A percentile compares a stretch with the other conserved stretches of the same genome.
phyloP scores from a whole-genome alignment of 1,139 yeast species.

The Casaregolazyma suthepensis region DNA sequence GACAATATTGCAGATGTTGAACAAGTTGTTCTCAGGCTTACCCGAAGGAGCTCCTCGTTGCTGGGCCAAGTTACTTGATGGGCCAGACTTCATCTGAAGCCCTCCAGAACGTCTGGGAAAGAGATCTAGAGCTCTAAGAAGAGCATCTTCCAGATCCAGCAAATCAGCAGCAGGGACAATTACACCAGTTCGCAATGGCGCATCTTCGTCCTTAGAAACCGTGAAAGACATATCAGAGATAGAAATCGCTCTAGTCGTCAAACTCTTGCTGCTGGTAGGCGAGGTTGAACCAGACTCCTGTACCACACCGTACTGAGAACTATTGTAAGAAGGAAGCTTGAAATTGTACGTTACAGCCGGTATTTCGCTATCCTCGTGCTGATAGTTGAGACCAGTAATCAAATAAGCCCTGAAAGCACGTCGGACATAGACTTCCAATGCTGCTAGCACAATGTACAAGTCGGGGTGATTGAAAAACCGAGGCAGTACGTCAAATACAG shows the following conservation, averaged over 20 bases:
- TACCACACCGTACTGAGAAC: slow-evolving; percentile 46
- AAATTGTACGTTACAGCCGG: slow-evolving; percentile 87
- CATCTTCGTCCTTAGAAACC: slow-evolving; percentile 56
- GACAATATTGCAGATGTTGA: slow-evolving; percentile 77
- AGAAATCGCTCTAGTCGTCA: slow-evolving; percentile 70
- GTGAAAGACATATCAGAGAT: slow-evolving; percentile 87
- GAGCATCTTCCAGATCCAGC: slow-evolving; percentile 83
- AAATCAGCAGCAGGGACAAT: slow-evolving; percentile 76
- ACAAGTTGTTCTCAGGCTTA: slow-evolving; percentile 37
- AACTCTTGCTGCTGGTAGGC: slow-evolving; percentile 19
- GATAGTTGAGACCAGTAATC: slow-evolving; percentile 66
- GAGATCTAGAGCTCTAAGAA: slow-evolving; percentile 68
- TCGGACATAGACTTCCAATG: slow-evolving; percentile 92
- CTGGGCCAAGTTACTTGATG: slow-evolving; percentile 26
- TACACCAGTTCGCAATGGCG: slow-evolving; percentile 77
- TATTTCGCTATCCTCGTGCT: slow-evolving; percentile 38
- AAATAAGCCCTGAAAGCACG: slow-evolving; percentile 97
- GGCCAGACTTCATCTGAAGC: slow-evolving; percentile 23
- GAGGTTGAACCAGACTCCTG: slow-evolving; percentile 16
- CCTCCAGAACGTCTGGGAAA: slow-evolving; percentile 43
- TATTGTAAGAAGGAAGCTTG: slow-evolving; percentile 67
- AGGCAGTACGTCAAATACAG: slow-evolving; percentile 90
- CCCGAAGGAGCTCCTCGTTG: slow-evolving; percentile 32
- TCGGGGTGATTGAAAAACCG: slow-evolving; percentile 83
- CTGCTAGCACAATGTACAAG: slow-evolving; percentile 89